These are phyloP conservation scores for Blastobotrys ciferrii DNA, from an alignment of 1,139 yeast species.

Conservation along the genomic window DNA sequence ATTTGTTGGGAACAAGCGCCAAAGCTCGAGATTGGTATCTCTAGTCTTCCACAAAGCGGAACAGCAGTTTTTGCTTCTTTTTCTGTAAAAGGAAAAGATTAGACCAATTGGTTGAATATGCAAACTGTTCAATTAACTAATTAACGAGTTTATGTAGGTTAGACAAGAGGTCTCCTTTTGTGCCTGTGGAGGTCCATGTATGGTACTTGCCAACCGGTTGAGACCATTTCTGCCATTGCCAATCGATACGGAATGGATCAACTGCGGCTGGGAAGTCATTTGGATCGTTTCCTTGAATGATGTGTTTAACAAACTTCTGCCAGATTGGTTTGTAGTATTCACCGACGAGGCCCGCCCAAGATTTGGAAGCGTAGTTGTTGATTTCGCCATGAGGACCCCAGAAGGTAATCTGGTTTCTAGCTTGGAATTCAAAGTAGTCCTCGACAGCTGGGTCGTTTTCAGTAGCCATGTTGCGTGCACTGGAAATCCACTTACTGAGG, in stretches of 20 bases:
- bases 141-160: not conserved
- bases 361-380: conserved; percentile 19
- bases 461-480: conserved; percentile 8
- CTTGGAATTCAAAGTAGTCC: conserved; percentile 21
- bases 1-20: no score
- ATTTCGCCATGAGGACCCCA: conserved; percentile 22
- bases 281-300: conserved; percentile 6
- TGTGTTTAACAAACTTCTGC: conserved; percentile 14
- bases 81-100: no score
- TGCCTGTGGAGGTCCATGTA: conserved; percentile 1
- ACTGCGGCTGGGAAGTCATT: not conserved
- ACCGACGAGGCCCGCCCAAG: conserved; percentile 22
- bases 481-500: conserved; percentile 15
- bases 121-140: no score
- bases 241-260: not conserved
- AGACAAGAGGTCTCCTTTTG: conserved; percentile 2
- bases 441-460: not conserved
- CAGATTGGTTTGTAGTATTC: conserved; percentile 18
- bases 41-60: no score
- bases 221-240: conserved; percentile 7
- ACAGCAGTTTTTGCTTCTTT: no score
- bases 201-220: not conserved
- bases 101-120: no score
- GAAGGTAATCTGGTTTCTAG: conserved; percentile 22
- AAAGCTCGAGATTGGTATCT: no score